Evolutionary conservation across 73 alveolate species (phyloP), one percentile per base, ranked within the genome.

Genomic region (Uronychia setigera): DNA sequence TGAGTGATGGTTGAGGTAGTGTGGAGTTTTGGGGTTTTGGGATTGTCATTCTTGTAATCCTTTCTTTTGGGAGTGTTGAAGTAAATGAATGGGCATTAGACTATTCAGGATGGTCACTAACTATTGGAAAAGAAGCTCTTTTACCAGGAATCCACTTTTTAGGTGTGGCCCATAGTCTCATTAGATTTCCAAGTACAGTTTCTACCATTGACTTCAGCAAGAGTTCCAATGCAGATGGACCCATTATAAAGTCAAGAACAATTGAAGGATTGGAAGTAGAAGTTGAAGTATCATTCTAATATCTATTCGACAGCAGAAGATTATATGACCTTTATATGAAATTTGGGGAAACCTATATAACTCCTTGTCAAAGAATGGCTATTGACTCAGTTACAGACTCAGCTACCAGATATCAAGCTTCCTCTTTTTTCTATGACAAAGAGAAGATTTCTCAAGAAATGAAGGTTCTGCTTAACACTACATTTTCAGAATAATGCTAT

Each of bases 251-350:
- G 83, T 98, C 91, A 90, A 94, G 99, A 79, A 98, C 99, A 25
- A 87, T 93, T 78, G 99, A 98, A 91, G 99, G 99, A 0, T 93
- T 98, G 46, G 98, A 97, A 91, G 98, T 98, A 28, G 94, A 93
- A 0, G 90, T 98, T 78, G 99, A 96, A 90, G 95, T 97, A 57
- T 93, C 99, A 31, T 97, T 97, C 93, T 94, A 98, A 81, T 98
- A 97, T 83, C 85, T 88, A 77, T 93, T 93, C 74, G 92, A 92
- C 29, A 84, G 90, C 60, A 84, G 88, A 14, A 59, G 77, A n/a
- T 90, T 97, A 0, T 97, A 94, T 83, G 91, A 93, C 60, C 92
- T 98, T 81, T 98, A 93, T 92, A 93, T 89, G 90, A 94, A 91
- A 88, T 98, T 87, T 89, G 99, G 97, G 1, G 96, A 84, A 35